phyloP scores from a whole-genome alignment of 176 grass and related monocot species.

The Oryza rufipogon region DNA sequence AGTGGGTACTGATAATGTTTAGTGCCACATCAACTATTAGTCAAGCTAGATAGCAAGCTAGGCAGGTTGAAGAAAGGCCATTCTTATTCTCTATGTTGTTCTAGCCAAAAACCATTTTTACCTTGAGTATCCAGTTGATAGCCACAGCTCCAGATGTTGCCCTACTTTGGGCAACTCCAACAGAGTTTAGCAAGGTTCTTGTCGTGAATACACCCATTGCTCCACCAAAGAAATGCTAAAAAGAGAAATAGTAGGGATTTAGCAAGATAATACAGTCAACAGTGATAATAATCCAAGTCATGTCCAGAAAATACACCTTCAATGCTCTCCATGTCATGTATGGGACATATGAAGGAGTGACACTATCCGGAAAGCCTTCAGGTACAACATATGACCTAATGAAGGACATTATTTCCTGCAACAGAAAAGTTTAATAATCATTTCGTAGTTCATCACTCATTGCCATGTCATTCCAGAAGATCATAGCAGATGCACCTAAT shows the following conservation, averaged over 20 bases:
- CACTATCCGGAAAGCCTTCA: constrained; percentile 94
- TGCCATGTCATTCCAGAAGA: background rate
- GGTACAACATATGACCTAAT: constrained; percentile 95
- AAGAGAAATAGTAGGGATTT: background rate
- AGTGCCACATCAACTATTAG: background rate
- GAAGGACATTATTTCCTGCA: constrained; percentile 90
- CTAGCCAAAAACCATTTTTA: constrained; percentile 21
- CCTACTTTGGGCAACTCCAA: constrained; percentile 88
- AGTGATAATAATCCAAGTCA: background rate
- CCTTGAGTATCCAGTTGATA: constrained; percentile 99
- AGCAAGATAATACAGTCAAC: constrained; percentile 7
- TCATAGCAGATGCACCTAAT: background rate
- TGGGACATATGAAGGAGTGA: constrained; percentile 96
- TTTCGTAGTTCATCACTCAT: constrained; percentile 13
- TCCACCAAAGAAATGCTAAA: constrained; percentile 97
- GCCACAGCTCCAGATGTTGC: constrained; percentile 88
- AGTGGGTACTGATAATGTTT: background rate
- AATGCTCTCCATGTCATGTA: constrained; percentile 99
- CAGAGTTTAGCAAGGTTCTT: constrained; percentile 77
- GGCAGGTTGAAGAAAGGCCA: background rate
- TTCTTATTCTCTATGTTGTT: background rate
- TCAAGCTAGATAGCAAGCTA: background rate
- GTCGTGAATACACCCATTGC: constrained; percentile 98
- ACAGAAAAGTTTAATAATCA: constrained; percentile 15
- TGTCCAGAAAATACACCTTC: constrained; percentile 58